Percentiles rank a stretch among this genome's conserved stretches.
These are phyloP conservation scores for Fraxinus greggii DNA, from an alignment of 305 asterid genomes.

Conservation along the genomic window DNA sequence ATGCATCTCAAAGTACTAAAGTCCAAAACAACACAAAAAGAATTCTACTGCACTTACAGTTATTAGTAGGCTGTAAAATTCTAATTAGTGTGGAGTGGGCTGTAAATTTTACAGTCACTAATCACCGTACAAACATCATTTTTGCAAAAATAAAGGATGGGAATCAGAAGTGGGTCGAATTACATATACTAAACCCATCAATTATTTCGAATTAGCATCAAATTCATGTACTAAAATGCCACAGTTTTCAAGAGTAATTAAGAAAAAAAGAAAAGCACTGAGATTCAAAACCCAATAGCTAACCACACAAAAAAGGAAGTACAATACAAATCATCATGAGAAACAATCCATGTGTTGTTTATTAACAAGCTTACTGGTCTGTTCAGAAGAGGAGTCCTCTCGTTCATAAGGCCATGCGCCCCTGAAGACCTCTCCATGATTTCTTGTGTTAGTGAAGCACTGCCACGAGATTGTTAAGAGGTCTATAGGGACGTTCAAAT, in stretches of 20 bases:
- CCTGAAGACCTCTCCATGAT: conserved; percentile 30
- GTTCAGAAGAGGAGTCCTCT: not conserved
- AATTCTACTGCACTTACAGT: too few species aligned
- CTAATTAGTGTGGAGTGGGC: too few species aligned
- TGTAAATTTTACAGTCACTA: too few species aligned
- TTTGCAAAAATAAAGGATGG: not conserved
- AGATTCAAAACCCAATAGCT: not conserved
- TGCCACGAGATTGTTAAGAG: not conserved
- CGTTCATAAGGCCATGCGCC: conserved; percentile 34
- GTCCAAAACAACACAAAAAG: not conserved
- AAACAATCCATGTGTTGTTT: not conserved
- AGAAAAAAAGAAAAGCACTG: not conserved
- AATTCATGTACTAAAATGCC: not conserved
- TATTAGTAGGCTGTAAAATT: too few species aligned
- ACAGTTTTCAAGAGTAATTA: not conserved
- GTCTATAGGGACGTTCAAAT: not conserved
- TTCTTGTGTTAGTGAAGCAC: not conserved
- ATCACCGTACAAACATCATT: too few species aligned
- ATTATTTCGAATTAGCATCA: not conserved
- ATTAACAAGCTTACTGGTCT: not conserved
- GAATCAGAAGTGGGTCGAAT: not conserved
- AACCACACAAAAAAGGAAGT: not conserved
- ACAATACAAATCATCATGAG: not conserved
- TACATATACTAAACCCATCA: not conserved
- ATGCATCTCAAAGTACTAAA: not conserved